Conservation (phyloP, 345 rosid species). For the Rhodamnia argentea region DNA sequence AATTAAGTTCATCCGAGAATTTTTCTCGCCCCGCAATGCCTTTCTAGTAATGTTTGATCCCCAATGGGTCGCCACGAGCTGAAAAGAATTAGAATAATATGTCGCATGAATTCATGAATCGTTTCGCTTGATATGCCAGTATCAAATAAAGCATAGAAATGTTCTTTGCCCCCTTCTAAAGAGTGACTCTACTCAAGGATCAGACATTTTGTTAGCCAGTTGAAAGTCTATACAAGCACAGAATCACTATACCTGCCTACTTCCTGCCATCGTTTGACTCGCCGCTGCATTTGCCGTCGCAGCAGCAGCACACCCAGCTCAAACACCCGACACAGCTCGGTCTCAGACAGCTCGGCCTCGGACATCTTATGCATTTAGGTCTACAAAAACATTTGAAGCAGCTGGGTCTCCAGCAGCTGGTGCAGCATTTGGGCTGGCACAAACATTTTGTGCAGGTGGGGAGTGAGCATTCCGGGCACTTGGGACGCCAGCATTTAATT, state of each 20-base stretch:
- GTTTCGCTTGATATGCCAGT: background rate
- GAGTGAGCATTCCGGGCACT: constrained; percentile 16
- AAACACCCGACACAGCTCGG: constrained; percentile 30
- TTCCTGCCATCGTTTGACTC: background rate
- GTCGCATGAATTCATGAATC: background rate
- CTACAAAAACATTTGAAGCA: constrained; percentile 35
- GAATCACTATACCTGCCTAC: background rate
- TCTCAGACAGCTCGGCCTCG: constrained; percentile 11
- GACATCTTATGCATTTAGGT: constrained; percentile 20
- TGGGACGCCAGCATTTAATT: constrained; percentile 29
- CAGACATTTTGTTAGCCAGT: constrained; percentile 12
- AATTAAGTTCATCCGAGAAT: background rate
- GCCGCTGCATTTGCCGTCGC: background rate
- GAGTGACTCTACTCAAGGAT: background rate
- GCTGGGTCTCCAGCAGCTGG: constrained; percentile 29
- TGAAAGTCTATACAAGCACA: constrained; percentile 21
- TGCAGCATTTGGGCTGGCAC: constrained; percentile 30
- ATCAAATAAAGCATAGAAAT: background rate
- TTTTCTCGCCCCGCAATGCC: background rate
- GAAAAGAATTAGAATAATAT: background rate
- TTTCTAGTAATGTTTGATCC: background rate
- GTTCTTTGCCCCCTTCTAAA: background rate
- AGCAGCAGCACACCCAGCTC: constrained; percentile 8
- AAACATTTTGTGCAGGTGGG: constrained; percentile 12
- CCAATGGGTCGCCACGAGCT: background rate